Conservation (phyloP, 2,329 filamentous ascomycete genomes). For the Lasiodiplodia gonubiensis region DNA sequence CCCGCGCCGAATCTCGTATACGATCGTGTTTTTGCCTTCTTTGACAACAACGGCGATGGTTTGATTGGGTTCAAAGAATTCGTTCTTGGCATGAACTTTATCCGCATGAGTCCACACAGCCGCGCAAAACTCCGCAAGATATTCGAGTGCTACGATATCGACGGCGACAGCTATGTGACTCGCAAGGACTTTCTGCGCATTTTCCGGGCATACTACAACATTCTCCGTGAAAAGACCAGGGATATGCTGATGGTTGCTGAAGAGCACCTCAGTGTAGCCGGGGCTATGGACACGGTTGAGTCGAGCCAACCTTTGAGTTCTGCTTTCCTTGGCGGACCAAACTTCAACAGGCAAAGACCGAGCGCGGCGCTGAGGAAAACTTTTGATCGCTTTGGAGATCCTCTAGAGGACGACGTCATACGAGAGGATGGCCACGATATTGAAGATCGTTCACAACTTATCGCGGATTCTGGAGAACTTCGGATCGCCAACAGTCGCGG, state of each 20-base stretch:
- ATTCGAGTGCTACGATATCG: slow-evolving; percentile 89
- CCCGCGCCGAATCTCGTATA: slow-evolving; percentile 87
- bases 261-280: slow-evolving; percentile 72
- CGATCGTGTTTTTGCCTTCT: slow-evolving; percentile 96
- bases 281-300: slow-evolving; percentile 47
- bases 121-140: slow-evolving; percentile 65
- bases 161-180: slow-evolving; percentile 83
- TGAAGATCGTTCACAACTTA: slow-evolving; percentile 33
- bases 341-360: slow-evolving; percentile 15
- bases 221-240: slow-evolving; percentile 86
- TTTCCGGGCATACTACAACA: slow-evolving; percentile 88
- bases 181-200: slow-evolving; percentile 88
- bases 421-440: slow-evolving; percentile 37
- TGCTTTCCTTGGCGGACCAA: slow-evolving; percentile 33
- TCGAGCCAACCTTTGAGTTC: slow-evolving; percentile 55
- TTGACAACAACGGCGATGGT: slow-evolving; percentile 87
- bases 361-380: slow-evolving; percentile 39
- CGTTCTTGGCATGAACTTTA: slow-evolving; percentile 75
- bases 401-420: slow-evolving; percentile 34
- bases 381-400: slow-evolving; percentile 40
- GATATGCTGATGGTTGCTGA: slow-evolving; percentile 80
- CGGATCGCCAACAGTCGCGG: background rate
- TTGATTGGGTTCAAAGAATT: slow-evolving; percentile 94
- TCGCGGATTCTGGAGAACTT: slow-evolving; percentile 52
- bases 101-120: slow-evolving; percentile 46